Percentiles rank a stretch among this genome's conserved stretches.
These are phyloP conservation scores for Schizothecium vesticola DNA, from an alignment of 495 filamentous ascomycete genomes.

Conservation along the genomic window DNA sequence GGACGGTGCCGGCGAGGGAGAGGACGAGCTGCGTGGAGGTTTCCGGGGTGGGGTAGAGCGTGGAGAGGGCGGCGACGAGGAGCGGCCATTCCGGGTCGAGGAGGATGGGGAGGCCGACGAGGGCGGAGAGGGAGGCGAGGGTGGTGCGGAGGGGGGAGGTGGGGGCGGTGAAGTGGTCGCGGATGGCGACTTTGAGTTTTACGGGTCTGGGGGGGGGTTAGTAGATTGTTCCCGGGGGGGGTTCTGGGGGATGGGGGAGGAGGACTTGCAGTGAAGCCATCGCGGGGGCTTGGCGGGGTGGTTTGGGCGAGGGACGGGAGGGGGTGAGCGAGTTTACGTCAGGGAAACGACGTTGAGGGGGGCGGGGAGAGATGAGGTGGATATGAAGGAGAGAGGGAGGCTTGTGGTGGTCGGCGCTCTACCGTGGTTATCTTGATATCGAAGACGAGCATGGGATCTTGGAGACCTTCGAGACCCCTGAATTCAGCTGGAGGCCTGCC, in stretches of 20 bases:
- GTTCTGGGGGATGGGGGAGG: neutral
- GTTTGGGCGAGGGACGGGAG: neutral
- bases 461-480: neutral
- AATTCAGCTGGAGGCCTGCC: neutral
- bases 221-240: neutral
- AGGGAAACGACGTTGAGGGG: neutral
- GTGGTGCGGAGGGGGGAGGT: slow-evolving; percentile 22
- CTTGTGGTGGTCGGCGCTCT: neutral
- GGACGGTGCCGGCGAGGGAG: slow-evolving; percentile 22
- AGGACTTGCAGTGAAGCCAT: slow-evolving; percentile 21
- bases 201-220: slow-evolving; percentile 24
- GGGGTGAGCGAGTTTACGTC: neutral
- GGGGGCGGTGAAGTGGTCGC: slow-evolving; percentile 30
- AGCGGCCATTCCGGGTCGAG: slow-evolving; percentile 32
- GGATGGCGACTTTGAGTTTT: slow-evolving; percentile 31
- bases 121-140: slow-evolving; percentile 16
- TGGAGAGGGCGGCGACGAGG: slow-evolving; percentile 24
- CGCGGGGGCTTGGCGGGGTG: neutral
- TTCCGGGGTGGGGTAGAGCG: slow-evolving; percentile 17
- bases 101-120: slow-evolving; percentile 29
- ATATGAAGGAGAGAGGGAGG: neutral
- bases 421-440: neutral
- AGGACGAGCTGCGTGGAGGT: slow-evolving; percentile 21
- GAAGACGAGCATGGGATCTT: neutral
- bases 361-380: too few species aligned